These are phyloP conservation scores for Acanthamoeba pearcei DNA, from an alignment of 208 protist species.

Conservation along the genomic window DNA sequence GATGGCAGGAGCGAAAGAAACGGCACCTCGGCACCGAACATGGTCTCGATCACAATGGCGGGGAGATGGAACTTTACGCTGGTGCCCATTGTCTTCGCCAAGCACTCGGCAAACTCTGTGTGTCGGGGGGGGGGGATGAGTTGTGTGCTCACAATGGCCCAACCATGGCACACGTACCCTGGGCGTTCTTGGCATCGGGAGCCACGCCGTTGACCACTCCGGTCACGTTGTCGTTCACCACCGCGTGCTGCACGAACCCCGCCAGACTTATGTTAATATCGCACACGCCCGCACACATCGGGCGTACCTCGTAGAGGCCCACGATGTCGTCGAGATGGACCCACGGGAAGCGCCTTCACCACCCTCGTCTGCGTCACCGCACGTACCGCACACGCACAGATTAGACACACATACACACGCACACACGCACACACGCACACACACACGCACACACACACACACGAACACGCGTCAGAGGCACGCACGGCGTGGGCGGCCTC, in stretches of 20 bases:
- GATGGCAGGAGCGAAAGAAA: not conserved
- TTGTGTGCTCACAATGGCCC: too few species aligned
- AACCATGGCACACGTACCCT: not conserved
- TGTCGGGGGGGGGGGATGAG: too few species aligned
- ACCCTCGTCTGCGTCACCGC: not conserved
- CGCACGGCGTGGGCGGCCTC: not conserved
- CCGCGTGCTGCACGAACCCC: not conserved
- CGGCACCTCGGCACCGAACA: slow-evolving; percentile 37
- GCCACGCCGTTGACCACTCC: slow-evolving; percentile 64
- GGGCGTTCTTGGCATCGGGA: slow-evolving; percentile 24
- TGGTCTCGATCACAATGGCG: slow-evolving; percentile 11
- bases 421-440: too few species aligned
- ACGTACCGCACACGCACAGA: not conserved
- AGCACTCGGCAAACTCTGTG: slow-evolving; percentile 41
- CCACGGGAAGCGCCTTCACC: slow-evolving; percentile 65
- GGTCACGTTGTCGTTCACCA: not conserved
- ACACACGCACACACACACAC: not conserved
- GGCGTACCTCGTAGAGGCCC: slow-evolving; percentile 46
- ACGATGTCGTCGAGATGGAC: slow-evolving; percentile 72
- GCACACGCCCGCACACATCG: not conserved
- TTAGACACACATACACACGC: too few species aligned
- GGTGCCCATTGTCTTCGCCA: slow-evolving; percentile 30
- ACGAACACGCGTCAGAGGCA: not conserved
- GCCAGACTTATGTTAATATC: not conserved
- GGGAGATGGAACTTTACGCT: slow-evolving; percentile 61